Evolutionary conservation across 192 early-diverging fungal genomes (phyloP), one percentile per base, ranked within the genome.

Genomic region (Coemansia sp.): DNA sequence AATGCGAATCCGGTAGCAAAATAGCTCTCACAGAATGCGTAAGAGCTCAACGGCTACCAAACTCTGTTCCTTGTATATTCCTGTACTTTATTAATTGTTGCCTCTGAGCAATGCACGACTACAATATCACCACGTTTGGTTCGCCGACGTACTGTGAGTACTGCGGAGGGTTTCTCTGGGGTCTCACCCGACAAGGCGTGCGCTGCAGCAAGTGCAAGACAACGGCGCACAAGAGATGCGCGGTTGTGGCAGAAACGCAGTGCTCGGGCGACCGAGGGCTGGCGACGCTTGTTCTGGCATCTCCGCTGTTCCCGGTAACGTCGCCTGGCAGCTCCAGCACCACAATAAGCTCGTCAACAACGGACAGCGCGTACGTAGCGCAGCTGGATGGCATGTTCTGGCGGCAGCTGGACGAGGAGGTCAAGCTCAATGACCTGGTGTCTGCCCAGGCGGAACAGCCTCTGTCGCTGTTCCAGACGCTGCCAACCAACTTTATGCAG

Each of bases 111-210:
- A 79, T 80, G 79, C 87, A 89, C 77, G 55, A 82, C 61, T 89
- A 84, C 68, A 56, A 60, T 15, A 47, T 57, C 40, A 64, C 65
- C 13, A 74, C 82, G 47, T 85, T 86, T 50, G 65, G 76, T 57
- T 72, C 73, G 50, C 86, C 86, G 4, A 86, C 88, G 2, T 87
- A 83, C 73, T 89, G 88, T 72, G 82, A 81, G 71, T 72, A 72
- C 30, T 89, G 88, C 72, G 65, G 76, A 6, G 76, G 83, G 41
- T 83, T 90, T 41, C 78, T 90, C 55, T 90, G 88, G 88, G 88
- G 88, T 14, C 48, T 88, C 11, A 75, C 79, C 33, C 82, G 79
- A 57, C 88, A 90, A 61, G 88, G 88, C 47, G 70, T 69, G 37
- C 81, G 79, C 28, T 89, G 88, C 66, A 42, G 30, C n/a, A 72